phyloP scores from a whole-genome alignment of 2,329 filamentous ascomycete species.

The Alternaria ethzedia region DNA sequence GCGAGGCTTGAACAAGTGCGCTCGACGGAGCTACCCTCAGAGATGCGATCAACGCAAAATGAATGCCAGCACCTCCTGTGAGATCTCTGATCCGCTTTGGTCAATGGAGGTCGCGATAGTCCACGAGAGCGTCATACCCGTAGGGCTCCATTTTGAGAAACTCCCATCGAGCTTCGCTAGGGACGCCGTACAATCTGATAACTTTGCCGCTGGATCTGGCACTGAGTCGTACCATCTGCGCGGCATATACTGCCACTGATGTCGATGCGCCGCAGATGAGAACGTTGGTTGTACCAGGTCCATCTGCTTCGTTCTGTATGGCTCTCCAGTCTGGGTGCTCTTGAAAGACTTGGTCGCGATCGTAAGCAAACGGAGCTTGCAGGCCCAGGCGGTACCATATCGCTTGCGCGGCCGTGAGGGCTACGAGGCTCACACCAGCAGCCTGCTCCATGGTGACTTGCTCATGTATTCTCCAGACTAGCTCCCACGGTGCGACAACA shows the following conservation, averaged over 20 bases:
- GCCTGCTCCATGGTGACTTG: constrained; percentile 47
- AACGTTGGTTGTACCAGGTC: constrained; percentile 16
- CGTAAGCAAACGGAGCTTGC: constrained; percentile 42
- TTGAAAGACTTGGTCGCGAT: constrained; percentile 7
- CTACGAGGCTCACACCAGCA: constrained; percentile 51
- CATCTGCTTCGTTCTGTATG: neutral
- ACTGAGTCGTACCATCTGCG: constrained; percentile 37
- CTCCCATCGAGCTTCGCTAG: constrained; percentile 17
- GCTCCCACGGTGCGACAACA: constrained; percentile 42
- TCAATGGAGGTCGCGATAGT: neutral
- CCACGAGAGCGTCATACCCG: neutral
- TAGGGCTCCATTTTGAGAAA: constrained; percentile 46
- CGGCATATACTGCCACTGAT: constrained; percentile 44
- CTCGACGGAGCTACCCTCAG: constrained; percentile 46
- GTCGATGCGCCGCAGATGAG: constrained; percentile 46
- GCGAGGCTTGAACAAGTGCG: constrained; percentile 34
- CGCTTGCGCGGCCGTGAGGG: constrained; percentile 53
- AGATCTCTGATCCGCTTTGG: neutral
- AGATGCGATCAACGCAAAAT: constrained; percentile 53
- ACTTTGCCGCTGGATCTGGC: neutral
- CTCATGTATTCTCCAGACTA: constrained; percentile 49
- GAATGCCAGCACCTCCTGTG: constrained; percentile 32
- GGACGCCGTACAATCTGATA: neutral
- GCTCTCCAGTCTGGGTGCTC: constrained; percentile 18
- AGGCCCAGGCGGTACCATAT: constrained; percentile 50